These are phyloP conservation scores for Lophiotrema nucula DNA, from an alignment of 495 filamentous ascomycete species.

Conservation along the genomic window DNA sequence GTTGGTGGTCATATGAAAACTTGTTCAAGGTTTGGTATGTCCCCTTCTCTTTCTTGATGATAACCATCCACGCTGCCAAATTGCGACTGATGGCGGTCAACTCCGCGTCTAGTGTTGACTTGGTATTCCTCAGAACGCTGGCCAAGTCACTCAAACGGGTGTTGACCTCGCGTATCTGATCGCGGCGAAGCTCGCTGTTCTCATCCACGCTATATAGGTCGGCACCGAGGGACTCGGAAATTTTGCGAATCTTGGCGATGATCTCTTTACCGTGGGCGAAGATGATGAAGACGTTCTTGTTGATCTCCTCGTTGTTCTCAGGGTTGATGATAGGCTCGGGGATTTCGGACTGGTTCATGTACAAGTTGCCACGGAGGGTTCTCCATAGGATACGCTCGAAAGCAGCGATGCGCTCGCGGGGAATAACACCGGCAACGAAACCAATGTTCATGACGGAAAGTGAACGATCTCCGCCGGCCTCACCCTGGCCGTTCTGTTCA, in stretches of 20 bases:
- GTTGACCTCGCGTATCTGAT: slow-evolving; percentile 97
- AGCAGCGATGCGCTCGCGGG: slow-evolving; percentile 84
- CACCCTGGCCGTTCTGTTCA: slow-evolving; percentile 76
- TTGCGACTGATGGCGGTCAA: slow-evolving; percentile 87
- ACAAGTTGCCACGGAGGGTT: slow-evolving; percentile 93
- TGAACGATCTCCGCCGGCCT: slow-evolving; percentile 68
- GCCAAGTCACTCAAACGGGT: slow-evolving; percentile 83
- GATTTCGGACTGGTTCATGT: slow-evolving; percentile 99
- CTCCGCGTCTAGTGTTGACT: slow-evolving; percentile 89
- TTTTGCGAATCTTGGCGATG: slow-evolving; percentile 96
- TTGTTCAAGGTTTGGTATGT: slow-evolving; percentile 96
- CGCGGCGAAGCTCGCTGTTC: slow-evolving; percentile 86
- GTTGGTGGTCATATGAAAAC: slow-evolving; percentile 92
- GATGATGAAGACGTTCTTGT: slow-evolving; percentile 99
- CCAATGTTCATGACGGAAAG: slow-evolving; percentile 98
- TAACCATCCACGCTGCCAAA: slow-evolving; percentile 91
- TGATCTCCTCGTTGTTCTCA: slow-evolving; percentile 79
- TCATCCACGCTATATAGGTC: slow-evolving; percentile 96
- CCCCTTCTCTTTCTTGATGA: slow-evolving; percentile 97
- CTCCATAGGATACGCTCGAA: slow-evolving; percentile 98
- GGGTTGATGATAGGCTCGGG: slow-evolving; percentile 93
- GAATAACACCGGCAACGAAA: slow-evolving; percentile 98
- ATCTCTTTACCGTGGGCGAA: slow-evolving; percentile 99
- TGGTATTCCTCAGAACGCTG: slow-evolving; percentile 92
- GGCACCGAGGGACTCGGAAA: slow-evolving; percentile 93